Base-by-base conservation (phyloP, 1,284 basidiomycete genomes). In the Porodaedalea pini region DNA sequence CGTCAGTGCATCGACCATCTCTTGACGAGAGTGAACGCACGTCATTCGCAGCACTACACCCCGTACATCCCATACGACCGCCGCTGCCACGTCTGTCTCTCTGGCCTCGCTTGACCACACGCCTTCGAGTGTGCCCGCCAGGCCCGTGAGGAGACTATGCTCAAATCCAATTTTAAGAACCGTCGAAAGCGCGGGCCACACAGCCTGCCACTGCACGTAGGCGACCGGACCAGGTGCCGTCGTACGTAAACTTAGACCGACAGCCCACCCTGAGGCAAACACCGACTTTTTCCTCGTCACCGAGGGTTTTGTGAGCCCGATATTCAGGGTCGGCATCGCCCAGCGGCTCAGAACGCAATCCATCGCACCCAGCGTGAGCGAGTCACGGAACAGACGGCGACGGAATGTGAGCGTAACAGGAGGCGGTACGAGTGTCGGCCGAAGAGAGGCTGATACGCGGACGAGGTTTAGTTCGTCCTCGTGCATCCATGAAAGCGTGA, bases 31-130 rank as follows among this genome's bases (percentile, higher is more conserved):
- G 21, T 13, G 45, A 49, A 66, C 72, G 65, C 60, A 74, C 73
- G 69, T 68, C 56, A 73, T 56, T 61, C 62, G 69, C 51, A 74
- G 64, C 13, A 66, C 63, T 34, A 75, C 71, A 29, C 72, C 71
- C 43, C 62, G 60, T 19, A 64, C 50, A 50, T 66, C 66, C 43
- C 70, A 59, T 27, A 62, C 65, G 27, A 74, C 68, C 52, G 65
- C 67, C 4, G 70, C 65, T 49, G 67, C 69, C n/a, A 71, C 54
- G 47, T 67, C 63, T 19, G 57, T 63, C 11, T 65, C 63, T 11
- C 64, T 60, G 52, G 62, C 59, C 27, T 59, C 52, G 34, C 39
- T 54, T 10, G 65, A 61, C 71, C 71, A 73, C 15, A 64, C 19
- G 21, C 57, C 45, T 21, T 41, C 43, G 25, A 49, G 17, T 7